Evolutionary conservation across 163 green algal genomes (phyloP), one percentile per base, ranked within the genome.

Genomic region (Chloromonas sp.): DNA sequence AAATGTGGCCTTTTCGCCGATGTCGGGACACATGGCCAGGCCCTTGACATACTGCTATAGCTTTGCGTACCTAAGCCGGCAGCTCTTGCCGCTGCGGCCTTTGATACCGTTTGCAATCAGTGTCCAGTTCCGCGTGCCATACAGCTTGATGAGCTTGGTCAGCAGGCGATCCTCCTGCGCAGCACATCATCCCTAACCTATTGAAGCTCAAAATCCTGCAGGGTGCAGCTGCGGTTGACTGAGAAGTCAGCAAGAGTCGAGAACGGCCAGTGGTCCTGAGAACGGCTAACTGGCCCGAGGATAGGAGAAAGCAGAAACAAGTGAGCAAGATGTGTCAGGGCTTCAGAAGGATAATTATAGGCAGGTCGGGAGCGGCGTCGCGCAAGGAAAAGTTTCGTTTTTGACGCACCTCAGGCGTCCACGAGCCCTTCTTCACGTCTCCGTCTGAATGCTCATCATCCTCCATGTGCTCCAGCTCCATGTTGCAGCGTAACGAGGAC

Each of bases 1-100:
- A 76, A 78, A 3, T 57, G 2, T 11, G 58, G 2, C 60, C 15
- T 11, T 2, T 3, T 57, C 14, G 81, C 59, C 1, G 76, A 60
- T 58, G 11, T 2, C 0, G 60, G 36, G 57, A n/a, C 3, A n/a
- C 1, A 3, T 57, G 76, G 11, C 0, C 13, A 14, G 57, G 14
- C 36, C 58, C 66, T 15, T 36, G 36, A 36, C 36, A 36, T 36
- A 36, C 36, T 36, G 36, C 36, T 36, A 36, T 36, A 36, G 36
- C 11, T 79, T 14, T 2, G 13, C 14, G 11, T 36, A 96, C 92
- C 96, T 88, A 1, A 98, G 88, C 5, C 95, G 90, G 88, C 95
- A 98, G 84, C 88, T 95, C 89, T 98, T 98, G 57, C 93, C 94
- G 0, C 87, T 95, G 0, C 96, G 91, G 0, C 94, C 94, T 13